Conservation (phyloP, 1,139 yeast genomes). For the Hemisphaericaspora xylanilytica region DNA sequence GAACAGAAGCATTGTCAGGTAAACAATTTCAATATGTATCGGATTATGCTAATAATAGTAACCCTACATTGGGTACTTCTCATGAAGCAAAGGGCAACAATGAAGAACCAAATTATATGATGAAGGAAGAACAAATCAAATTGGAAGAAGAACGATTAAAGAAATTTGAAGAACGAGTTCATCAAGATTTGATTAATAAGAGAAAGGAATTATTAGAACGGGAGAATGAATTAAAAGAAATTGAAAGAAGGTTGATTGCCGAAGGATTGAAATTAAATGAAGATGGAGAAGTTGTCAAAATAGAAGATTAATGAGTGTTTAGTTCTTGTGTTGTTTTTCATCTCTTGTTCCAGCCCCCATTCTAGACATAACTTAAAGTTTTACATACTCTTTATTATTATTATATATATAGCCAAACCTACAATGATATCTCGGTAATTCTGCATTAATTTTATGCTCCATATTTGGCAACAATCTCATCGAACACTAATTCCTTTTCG, state of each 20-base stretch:
- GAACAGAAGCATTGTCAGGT: slow-evolving; percentile 77
- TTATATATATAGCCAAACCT: not conserved
- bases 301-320: no score
- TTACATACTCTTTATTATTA: no score
- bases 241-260: slow-evolving; percentile 69
- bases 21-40: slow-evolving; percentile 42
- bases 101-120: slow-evolving; percentile 49
- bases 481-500: slow-evolving; percentile 54
- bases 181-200: slow-evolving; percentile 81
- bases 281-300: slow-evolving; percentile 41
- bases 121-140: slow-evolving; percentile 78
- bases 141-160: slow-evolving; percentile 75
- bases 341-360: no score
- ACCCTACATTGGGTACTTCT: no score
- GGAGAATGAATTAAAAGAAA: slow-evolving; percentile 82
- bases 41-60: slow-evolving; percentile 9
- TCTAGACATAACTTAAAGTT: no score
- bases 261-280: slow-evolving; percentile 50
- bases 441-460: not conserved
- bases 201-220: slow-evolving; percentile 82
- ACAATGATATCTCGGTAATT: not conserved
- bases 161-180: slow-evolving; percentile 84
- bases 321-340: no score
- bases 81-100: no score
- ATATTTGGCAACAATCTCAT: slow-evolving; percentile 57